A percentile compares a stretch with the other conserved stretches of the same genome.
Evolutionary conservation across 441 rosid genomes (phyloP).

Genomic region (Pelargonium citronellum): DNA sequence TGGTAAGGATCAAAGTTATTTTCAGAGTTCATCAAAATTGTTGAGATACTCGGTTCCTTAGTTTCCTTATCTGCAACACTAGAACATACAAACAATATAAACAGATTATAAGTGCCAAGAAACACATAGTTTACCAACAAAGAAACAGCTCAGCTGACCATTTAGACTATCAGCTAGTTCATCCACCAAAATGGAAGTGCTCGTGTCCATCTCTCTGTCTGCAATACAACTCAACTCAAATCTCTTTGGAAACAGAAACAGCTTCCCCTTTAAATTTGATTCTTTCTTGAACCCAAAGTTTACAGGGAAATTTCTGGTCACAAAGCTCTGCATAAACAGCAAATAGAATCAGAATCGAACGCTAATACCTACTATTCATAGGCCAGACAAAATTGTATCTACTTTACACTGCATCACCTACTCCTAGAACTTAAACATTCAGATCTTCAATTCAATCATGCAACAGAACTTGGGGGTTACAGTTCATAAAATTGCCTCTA

Average conservation of each 20-base stretch:
- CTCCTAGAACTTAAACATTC: no score
- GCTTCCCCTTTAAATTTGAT: constrained; percentile 25
- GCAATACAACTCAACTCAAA: constrained; percentile 37
- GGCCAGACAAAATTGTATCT: no score
- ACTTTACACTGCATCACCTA: no score
- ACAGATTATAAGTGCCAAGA: not conserved
- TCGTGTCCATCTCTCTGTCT: constrained; percentile 39
- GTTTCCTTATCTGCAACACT: constrained; percentile 33
- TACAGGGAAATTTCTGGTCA: constrained; percentile 19
- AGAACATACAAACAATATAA: no score
- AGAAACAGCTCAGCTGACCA: constrained; percentile 32
- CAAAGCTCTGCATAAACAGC: constrained; percentile 30
- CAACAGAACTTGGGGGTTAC: no score
- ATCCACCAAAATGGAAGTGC: constrained; percentile 37
- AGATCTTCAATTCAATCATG: no score
- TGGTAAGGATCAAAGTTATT: constrained; percentile 67
- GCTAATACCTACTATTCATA: no score
- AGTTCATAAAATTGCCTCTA: no score
- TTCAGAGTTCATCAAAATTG: constrained; percentile 60
- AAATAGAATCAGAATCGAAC: not conserved
- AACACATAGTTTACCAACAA: constrained; percentile 7
- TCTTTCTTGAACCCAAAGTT: constrained; percentile 30
- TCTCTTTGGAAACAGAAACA: constrained; percentile 21
- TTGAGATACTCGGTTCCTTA: constrained; percentile 59
- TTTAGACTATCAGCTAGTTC: constrained; percentile 23